Conservation (phyloP, 176 grass and related monocot genomes). For the Coix lacrymajobi region DNA sequence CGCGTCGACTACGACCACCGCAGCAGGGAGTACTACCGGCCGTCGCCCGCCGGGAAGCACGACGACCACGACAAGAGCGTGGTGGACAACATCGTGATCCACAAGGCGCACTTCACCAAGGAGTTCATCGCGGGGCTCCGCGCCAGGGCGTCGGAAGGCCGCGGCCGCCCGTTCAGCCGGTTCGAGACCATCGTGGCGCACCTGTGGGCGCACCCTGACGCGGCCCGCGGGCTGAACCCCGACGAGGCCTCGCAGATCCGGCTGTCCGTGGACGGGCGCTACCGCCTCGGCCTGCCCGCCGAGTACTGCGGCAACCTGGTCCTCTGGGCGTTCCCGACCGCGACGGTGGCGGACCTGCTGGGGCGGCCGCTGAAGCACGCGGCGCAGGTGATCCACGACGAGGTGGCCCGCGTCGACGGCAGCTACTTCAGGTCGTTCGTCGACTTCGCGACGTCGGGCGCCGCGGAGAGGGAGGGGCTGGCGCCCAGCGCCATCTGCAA, state of each 20-base stretch:
- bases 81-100: constrained; percentile 27
- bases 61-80: no score
- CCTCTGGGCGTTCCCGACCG: constrained; percentile 59
- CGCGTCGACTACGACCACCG: constrained; percentile 40
- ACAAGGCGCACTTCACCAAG: constrained; percentile 50
- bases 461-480: constrained; percentile 37
- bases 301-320: constrained; percentile 70
- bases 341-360: constrained; percentile 35
- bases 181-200: constrained; percentile 64
- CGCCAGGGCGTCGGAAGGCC: constrained; percentile 11
- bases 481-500: constrained; percentile 29
- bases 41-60: no score
- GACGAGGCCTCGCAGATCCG: constrained; percentile 28
- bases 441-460: constrained; percentile 60
- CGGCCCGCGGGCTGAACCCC: constrained; percentile 30
- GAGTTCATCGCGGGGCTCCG: constrained; percentile 51
- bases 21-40: constrained; percentile 28
- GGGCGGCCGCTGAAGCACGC: constrained; percentile 34
- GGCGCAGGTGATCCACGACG: constrained; percentile 48
- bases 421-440: constrained; percentile 74
- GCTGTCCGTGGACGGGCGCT: constrained; percentile 58
- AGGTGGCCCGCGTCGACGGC: constrained; percentile 47
- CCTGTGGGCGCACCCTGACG: constrained; percentile 56
- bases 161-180: constrained; percentile 38
- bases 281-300: constrained; percentile 26